A percentile compares a stretch with the other conserved stretches of the same genome.
These are phyloP conservation scores for Eucalyptus cloeziana DNA, from an alignment of 345 rosid species.

Conservation along the genomic window DNA sequence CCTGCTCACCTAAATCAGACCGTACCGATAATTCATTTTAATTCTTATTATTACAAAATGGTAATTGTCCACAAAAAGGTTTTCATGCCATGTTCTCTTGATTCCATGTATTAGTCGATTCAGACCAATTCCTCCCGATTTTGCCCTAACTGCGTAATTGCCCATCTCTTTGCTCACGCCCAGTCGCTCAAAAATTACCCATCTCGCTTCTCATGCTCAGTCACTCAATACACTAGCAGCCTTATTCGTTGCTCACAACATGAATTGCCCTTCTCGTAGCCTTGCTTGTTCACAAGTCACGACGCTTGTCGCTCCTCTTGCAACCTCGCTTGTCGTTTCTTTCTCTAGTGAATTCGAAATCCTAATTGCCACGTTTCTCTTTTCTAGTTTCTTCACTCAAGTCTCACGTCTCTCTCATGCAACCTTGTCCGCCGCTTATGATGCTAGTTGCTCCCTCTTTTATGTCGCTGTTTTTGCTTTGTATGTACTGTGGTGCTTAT, in stretches of 20 bases:
- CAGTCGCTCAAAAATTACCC: not conserved
- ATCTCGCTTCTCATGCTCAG: not conserved
- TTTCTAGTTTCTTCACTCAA: not conserved
- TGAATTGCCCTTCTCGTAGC: not conserved
- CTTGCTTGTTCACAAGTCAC: not conserved
- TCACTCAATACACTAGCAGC: not conserved
- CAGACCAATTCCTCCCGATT: not conserved
- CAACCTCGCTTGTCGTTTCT: too few species aligned
- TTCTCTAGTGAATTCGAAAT: not conserved
- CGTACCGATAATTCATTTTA: too few species aligned
- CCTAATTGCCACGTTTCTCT: not conserved
- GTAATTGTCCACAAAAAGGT: not conserved
- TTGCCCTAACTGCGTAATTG: not conserved
- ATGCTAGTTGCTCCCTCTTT: not conserved
- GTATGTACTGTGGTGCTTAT: not conserved
- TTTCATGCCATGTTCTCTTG: not conserved
- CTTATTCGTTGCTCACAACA: too few species aligned
- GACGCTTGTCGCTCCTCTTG: not conserved
- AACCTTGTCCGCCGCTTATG: not conserved
- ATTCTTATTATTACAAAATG: not conserved
- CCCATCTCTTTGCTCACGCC: not conserved
- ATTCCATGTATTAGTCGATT: too few species aligned
- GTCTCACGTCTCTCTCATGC: not conserved
- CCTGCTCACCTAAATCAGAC: fast-evolving
- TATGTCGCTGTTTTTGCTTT: not conserved